Evolutionary conservation across 768 basidiomycete genomes (phyloP), one percentile per base, ranked within the genome.

Genomic region (Suillus variegatus): DNA sequence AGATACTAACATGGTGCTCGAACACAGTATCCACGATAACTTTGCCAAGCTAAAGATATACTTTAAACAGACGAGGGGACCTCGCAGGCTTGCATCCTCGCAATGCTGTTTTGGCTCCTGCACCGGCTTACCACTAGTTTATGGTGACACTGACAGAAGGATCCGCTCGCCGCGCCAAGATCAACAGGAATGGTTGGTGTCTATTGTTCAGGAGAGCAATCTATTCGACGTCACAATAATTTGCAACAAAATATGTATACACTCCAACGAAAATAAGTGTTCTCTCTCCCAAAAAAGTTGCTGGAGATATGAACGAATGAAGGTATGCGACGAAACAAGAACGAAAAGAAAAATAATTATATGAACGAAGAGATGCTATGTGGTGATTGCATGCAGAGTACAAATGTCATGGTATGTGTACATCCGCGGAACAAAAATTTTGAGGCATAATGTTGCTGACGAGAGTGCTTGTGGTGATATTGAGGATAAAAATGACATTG

Each of bases 331-430:
- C n/a, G 46, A 61, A 64, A 61, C 3, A 14, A 20, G 54, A n/a
- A 55, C 35, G 32, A 54, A 54, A 54, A 18, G 18, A 46, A 6
- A 40, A 61, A 28, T 51, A 41, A 49, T n/a, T 60, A 12, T 47
- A 32, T 12, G 64, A 61, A 64, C 44, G 64, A 64, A 64, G 22
- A 32, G 54, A 60, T 64, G 63, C 55, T 38, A 61, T 64, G 63
- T 43, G 38, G 41, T 63, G 56, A 41, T 40, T 36, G 38, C 25
- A 43, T 60, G 57, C 54, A 57, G 57, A 46, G 63, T 61, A 61
- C 63, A 61, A n/a, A 61, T 64, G 25, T 13, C 10, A 35, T 60
- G 44, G 10, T 46, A 60, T 38, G 51, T 64, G 64, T 64, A 64
- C 60, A 64, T 64, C 60, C 64, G 35, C 60, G 46, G 40, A 35